Conservation (phyloP, 164 flowering plant genomes). For the Magnolia kwangsiensis region DNA sequence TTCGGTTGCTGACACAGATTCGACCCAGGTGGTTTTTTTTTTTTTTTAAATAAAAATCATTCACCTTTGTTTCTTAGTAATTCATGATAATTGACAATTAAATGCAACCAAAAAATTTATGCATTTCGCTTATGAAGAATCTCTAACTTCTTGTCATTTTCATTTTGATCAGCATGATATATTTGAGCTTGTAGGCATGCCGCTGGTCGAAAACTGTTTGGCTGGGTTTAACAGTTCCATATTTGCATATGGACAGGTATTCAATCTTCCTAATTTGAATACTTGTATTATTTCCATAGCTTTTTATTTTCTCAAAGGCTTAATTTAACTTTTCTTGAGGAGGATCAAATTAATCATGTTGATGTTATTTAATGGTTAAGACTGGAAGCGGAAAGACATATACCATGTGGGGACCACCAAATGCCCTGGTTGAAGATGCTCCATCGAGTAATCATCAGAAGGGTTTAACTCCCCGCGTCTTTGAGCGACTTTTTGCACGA, state of each 20-base stretch:
- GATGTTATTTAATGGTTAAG: slow-evolving; percentile 28
- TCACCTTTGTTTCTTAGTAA: background rate
- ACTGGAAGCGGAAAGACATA: slow-evolving; percentile 98
- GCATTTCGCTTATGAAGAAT: background rate
- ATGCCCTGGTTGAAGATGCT: slow-evolving; percentile 68
- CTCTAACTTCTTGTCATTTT: background rate
- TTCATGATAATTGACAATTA: background rate
- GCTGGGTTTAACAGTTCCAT: slow-evolving; percentile 97
- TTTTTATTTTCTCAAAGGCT: background rate
- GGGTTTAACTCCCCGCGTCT: slow-evolving; percentile 93
- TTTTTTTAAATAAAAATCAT: background rate
- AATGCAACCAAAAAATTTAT: too few relatives aligned
- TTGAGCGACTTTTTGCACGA: slow-evolving; percentile 71
- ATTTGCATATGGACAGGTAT: slow-evolving; percentile 98
- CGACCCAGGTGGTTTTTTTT: slow-evolving; percentile 59
- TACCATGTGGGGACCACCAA: slow-evolving; percentile 97
- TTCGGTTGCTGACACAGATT: slow-evolving; percentile 61
- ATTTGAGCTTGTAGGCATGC: slow-evolving; percentile 80
- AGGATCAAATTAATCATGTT: background rate
- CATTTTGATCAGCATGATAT: slow-evolving; percentile 59
- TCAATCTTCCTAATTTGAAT: background rate
- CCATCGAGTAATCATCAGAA: slow-evolving; percentile 39
- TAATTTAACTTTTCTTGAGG: background rate
- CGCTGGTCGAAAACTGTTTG: slow-evolving; percentile 92
- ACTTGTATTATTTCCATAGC: background rate